Conservation (phyloP, 495 filamentous ascomycete species). For the Pseudevernia furfuracea region DNA sequence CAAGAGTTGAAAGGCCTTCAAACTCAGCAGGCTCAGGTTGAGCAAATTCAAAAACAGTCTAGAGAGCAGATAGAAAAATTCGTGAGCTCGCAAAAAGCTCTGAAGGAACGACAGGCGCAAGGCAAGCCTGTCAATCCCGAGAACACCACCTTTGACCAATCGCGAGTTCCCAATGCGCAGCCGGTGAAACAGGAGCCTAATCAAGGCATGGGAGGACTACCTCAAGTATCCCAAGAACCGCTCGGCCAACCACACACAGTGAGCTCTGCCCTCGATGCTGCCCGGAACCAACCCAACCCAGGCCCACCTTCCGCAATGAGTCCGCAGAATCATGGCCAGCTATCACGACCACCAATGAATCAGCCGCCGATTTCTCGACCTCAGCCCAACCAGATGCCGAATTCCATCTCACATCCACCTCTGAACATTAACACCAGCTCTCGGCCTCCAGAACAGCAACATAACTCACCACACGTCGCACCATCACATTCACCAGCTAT, state of each 20-base stretch:
- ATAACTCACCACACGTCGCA: constrained; percentile 32
- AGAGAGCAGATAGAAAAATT: constrained; percentile 43
- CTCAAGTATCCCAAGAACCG: constrained; percentile 23
- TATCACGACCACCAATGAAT: constrained; percentile 22
- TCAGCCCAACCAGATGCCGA: constrained; percentile 42
- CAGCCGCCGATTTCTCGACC: constrained; percentile 25
- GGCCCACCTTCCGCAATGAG: constrained; percentile 28
- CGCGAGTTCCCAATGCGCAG: constrained; percentile 22
- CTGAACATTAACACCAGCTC: constrained; percentile 40
- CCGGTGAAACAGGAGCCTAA: constrained; percentile 25
- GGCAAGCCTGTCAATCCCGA: constrained; percentile 29
- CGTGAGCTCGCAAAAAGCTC: constrained; percentile 41
- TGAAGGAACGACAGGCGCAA: constrained; percentile 39
- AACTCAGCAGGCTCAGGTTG: constrained; percentile 30
- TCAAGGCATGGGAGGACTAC: constrained; percentile 2
- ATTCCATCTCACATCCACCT: constrained; percentile 37
- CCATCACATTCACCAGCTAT: constrained; percentile 31
- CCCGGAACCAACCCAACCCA: constrained; percentile 39
- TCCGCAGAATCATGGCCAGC: constrained; percentile 14
- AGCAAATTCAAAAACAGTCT: constrained; percentile 41
- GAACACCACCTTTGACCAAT: neutral
- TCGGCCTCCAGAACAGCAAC: constrained; percentile 37
- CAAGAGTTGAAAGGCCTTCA: constrained; percentile 42
- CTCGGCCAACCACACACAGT: constrained; percentile 45
- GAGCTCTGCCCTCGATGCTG: constrained; percentile 47